A percentile compares a stretch with the other conserved stretches of the same genome.
These are phyloP conservation scores for Petunia axillaris DNA, from an alignment of 257 asterid species.

Conservation along the genomic window DNA sequence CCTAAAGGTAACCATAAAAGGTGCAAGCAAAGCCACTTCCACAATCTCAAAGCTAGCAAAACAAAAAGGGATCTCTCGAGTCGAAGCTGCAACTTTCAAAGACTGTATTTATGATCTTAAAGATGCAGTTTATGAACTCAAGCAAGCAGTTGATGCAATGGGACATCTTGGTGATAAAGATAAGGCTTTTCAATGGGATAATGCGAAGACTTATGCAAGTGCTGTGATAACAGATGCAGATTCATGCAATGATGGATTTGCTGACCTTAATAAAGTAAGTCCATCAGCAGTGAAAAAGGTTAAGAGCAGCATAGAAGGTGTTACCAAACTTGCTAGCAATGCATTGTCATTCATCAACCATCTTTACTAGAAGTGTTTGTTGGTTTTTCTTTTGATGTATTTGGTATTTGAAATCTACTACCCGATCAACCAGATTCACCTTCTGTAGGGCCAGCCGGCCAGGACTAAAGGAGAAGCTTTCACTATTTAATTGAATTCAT, in stretches of 20 bases:
- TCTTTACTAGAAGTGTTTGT: slow-evolving; percentile 37
- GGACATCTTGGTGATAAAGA: slow-evolving; percentile 45
- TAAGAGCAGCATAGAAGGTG: slow-evolving; percentile 30
- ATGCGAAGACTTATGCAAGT: slow-evolving; percentile 75
- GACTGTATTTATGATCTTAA: slow-evolving; percentile 64
- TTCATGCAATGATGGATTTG: slow-evolving; percentile 58
- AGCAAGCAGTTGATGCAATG: slow-evolving; percentile 50
- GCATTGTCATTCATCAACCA: slow-evolving; percentile 69
- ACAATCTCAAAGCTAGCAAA: slow-evolving; percentile 32
- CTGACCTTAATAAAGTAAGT: slow-evolving; percentile 36
- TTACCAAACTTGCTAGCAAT: slow-evolving; percentile 52
- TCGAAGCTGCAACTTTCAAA: slow-evolving; percentile 48
- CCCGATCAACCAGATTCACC: too few relatives aligned
- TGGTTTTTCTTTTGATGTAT: neutral
- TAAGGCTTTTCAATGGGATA: slow-evolving; percentile 59
- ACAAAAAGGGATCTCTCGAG: slow-evolving; percentile 36
- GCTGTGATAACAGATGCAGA: slow-evolving; percentile 79
- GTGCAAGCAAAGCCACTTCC: slow-evolving; percentile 47
- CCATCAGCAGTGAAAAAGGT: slow-evolving; percentile 41
- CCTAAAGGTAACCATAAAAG: slow-evolving; percentile 47
- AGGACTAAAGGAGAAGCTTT: too few relatives aligned
- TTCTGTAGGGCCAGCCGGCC: too few relatives aligned
- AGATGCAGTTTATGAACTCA: slow-evolving; percentile 60
- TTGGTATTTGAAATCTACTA: too few relatives aligned
- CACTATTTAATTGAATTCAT: too few relatives aligned